Base-by-base conservation (phyloP, 2,329 filamentous ascomycete genomes). In the Orbilia quercus region DNA sequence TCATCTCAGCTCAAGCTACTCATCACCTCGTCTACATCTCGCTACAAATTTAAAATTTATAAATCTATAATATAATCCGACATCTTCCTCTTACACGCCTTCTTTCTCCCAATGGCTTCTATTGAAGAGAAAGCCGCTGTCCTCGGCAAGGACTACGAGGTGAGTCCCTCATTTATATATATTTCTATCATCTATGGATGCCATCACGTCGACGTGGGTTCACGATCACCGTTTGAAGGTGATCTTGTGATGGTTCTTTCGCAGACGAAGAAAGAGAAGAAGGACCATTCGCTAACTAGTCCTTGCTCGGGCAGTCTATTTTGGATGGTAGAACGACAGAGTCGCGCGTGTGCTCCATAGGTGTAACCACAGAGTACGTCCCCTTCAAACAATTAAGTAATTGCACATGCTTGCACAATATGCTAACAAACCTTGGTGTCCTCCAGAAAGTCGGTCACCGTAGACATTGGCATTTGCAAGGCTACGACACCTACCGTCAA, bases 331-430 rank as follows among this genome's bases (percentile, higher is more conserved):
- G 58, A 63, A 63, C 57, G 34, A 71, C 66, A 58, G 66, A 63
- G 44, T 71, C 66, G 66, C 66, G 66, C 20, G 66, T 71, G 40
- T 71, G 66, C 44, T 71, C 66, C 20, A 71, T 71, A 71, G 66
- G 66, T 62, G 66, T 71, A 71, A 71, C 66, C 66, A 71, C 66
- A 53, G 66, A 71, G 66, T 71, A 63, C 36, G 66, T 16, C 22
- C 18, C 22, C 47, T 44, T 16, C 34, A 18, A 9, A 6, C 45
- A 18, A 44, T 14, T 44, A 12, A n/a, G n/a, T 22, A 5, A 1
- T 22, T 48, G 53, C 16, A n/a, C 25, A 44, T 31, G 7, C 40
- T 20, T 34, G 16, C 25, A 51, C 62, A 50, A 36, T n/a, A n/a
- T 45, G 23, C 51, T 58, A 34, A 64, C 50, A n/a, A 14, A n/a